phyloP scores from a whole-genome alignment of 2,329 filamentous ascomycete species.

The Paecilomyces formosus region DNA sequence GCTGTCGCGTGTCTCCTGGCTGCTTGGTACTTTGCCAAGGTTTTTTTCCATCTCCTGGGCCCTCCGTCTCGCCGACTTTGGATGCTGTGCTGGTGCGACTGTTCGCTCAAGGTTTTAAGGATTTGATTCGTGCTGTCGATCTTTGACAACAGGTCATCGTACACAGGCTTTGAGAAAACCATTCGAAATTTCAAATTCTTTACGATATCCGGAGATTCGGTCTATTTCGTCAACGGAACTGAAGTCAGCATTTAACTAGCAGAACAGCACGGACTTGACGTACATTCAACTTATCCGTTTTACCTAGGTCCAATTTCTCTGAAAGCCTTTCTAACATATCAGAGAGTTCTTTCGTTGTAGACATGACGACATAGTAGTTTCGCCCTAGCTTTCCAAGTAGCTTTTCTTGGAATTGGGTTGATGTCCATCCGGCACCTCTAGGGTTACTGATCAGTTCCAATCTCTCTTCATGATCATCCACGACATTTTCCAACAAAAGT shows the following conservation, averaged over 20 bases:
- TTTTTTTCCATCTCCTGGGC: not conserved
- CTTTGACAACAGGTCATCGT: constrained; percentile 7
- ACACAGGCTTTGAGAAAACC: constrained; percentile 9
- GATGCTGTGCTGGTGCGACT: constrained; percentile 2
- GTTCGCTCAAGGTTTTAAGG: constrained; percentile 9
- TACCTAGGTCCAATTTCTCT: not conserved
- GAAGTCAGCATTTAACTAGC: not conserved
- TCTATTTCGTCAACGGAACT: not conserved
- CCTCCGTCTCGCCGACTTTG: not conserved
- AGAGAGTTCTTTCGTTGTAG: not conserved
- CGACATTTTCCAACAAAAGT: not conserved
- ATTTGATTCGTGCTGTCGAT: constrained; percentile 7
- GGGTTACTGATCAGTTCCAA: not conserved
- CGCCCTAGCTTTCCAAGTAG: not conserved
- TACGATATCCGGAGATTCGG: not conserved
- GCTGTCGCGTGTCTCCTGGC: constrained; percentile 1
- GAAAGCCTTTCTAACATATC: not conserved
- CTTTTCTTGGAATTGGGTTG: not conserved
- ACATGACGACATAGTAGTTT: not conserved
- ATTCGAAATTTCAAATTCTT: not conserved
- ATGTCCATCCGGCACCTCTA: not conserved
- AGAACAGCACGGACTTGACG: not conserved
- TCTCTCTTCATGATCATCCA: not conserved
- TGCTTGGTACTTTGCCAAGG: not conserved
- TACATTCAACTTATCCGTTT: not conserved